These are phyloP conservation scores for Westerdykella aurantiaca DNA, from an alignment of 2,329 filamentous ascomycete species.

Conservation along the genomic window DNA sequence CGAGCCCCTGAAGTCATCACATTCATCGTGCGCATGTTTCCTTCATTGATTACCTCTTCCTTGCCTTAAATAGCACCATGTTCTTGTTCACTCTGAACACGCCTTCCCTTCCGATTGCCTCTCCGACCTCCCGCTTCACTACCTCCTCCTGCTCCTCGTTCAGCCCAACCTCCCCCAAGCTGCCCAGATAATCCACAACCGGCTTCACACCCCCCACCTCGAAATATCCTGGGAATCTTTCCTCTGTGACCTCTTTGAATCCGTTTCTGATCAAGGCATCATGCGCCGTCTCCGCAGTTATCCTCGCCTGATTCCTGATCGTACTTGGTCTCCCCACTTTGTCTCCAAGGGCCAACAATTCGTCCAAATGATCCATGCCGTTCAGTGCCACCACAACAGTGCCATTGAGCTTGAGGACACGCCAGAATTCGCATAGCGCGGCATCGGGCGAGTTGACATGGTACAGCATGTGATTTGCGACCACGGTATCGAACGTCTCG, in stretches of 20 bases:
- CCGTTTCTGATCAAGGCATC: background rate
- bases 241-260: constrained; percentile 2
- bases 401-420: constrained; percentile 8
- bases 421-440: constrained; percentile 7
- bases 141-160: constrained; percentile 1
- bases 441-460: constrained; percentile 8
- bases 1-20: too few relatives aligned
- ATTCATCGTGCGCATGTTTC: too few relatives aligned
- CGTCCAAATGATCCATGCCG: constrained; percentile 8
- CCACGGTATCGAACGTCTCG: constrained; percentile 8
- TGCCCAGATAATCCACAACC: constrained; percentile 6
- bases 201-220: constrained; percentile 4
- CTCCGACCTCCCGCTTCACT: constrained; percentile 2
- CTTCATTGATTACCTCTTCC: background rate
- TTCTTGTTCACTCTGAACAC: constrained; percentile 8
- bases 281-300: constrained; percentile 6
- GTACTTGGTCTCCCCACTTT: constrained; percentile 5
- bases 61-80: constrained; percentile 6
- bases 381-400: constrained; percentile 6
- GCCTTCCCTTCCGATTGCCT: constrained; percentile 1
- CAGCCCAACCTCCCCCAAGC: constrained; percentile 5
- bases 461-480: constrained; percentile 13
- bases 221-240: constrained; percentile 6
- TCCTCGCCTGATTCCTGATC: constrained; percentile 6
- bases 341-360: constrained; percentile 4